Percentiles rank a stretch among this genome's conserved stretches.
phyloP scores from a whole-genome alignment of 1,284 basidiomycete genomes.

The Leccinum pseudoinsigne region DNA sequence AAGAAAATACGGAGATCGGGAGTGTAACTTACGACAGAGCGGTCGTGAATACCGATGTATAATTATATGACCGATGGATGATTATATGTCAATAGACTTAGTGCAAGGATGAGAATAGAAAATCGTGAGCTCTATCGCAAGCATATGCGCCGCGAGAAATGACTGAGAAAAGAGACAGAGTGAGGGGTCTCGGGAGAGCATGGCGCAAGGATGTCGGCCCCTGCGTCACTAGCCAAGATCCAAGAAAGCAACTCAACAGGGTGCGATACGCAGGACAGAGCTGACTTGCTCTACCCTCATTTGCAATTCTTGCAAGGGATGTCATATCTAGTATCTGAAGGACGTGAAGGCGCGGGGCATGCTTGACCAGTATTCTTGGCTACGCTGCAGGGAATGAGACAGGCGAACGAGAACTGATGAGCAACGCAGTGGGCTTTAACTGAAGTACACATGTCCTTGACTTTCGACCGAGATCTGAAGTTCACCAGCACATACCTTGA shows the following conservation, averaged over 20 bases:
- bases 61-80: neutral
- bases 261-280: neutral
- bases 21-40: constrained; percentile 8
- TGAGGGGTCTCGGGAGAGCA: neutral
- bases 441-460: constrained; percentile 21
- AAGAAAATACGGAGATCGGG: neutral
- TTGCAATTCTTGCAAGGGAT: neutral
- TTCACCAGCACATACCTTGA: constrained; percentile 16
- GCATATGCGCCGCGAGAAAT: constrained; percentile 2
- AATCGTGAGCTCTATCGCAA: neutral
- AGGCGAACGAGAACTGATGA: constrained; percentile 11
- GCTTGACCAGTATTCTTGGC: neutral
- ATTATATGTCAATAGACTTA: neutral
- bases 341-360: neutral
- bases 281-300: neutral
- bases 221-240: neutral
- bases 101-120: neutral
- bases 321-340: neutral
- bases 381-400: constrained; percentile 1
- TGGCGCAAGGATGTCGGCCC: neutral
- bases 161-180: neutral
- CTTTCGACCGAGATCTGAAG: constrained; percentile 13
- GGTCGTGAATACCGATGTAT: neutral
- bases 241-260: neutral
- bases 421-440: constrained; percentile 8